A percentile compares a stretch with the other conserved stretches of the same genome.
phyloP scores from a whole-genome alignment of 805 yeast species.

The Suhomyces canberraensis region DNA sequence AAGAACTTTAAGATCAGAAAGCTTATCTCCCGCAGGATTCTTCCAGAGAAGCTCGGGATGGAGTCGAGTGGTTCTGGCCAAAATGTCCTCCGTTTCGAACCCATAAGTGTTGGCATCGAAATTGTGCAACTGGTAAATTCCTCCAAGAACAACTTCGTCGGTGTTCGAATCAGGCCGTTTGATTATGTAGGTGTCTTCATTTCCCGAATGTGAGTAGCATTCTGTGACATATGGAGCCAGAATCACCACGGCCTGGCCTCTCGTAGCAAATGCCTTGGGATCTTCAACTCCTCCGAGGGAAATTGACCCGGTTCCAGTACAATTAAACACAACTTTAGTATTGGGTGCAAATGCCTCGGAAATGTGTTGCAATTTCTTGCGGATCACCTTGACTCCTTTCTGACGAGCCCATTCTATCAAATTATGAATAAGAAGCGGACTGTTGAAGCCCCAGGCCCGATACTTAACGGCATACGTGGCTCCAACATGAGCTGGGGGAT shows the following conservation, averaged over 20 bases:
- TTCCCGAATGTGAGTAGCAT: neutral
- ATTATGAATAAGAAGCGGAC: constrained; percentile 54
- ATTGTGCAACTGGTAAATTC: constrained; percentile 57
- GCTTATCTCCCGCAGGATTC: neutral
- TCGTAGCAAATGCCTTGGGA: constrained; percentile 44
- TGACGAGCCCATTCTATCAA: constrained; percentile 31
- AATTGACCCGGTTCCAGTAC: constrained; percentile 61
- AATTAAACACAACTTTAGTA: constrained; percentile 45
- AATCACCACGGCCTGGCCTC: constrained; percentile 63
- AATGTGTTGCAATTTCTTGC: constrained; percentile 33
- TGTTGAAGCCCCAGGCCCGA: constrained; percentile 56
- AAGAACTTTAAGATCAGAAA: constrained; percentile 27
- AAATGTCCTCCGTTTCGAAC: constrained; percentile 47
- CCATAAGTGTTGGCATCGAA: constrained; percentile 29
- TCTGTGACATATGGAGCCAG: constrained; percentile 17
- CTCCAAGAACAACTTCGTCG: constrained; percentile 67
- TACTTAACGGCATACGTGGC: constrained; percentile 45
- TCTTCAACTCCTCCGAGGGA: constrained; percentile 21
- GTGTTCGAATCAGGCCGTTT: constrained; percentile 46
- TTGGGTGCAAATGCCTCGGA: constrained; percentile 31
- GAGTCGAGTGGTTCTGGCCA: constrained; percentile 42
- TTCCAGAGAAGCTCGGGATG: constrained; percentile 52
- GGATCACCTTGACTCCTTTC: constrained; percentile 32
- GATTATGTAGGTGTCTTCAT: constrained; percentile 59
- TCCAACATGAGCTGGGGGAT: constrained; percentile 25